Conservation (phyloP, 108 stramenopile genomes). For the Chaetoceros tenuissimus region DNA sequence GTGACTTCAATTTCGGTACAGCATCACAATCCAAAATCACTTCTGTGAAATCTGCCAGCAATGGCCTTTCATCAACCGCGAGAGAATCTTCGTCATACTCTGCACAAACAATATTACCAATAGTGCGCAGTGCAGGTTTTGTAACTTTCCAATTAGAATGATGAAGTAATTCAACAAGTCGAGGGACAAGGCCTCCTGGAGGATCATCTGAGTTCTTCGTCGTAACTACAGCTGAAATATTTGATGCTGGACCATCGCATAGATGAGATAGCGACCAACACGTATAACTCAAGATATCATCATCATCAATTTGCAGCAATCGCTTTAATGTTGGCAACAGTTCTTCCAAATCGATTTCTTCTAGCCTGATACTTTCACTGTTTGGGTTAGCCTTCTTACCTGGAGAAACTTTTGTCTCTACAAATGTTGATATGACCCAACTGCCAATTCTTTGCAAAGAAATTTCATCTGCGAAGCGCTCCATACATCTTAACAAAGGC, state of each 20-base stretch:
- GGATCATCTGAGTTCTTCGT: slow-evolving; percentile 28
- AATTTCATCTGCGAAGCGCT: slow-evolving; percentile 46
- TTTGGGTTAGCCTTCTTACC: slow-evolving; percentile 11
- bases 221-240: slow-evolving; percentile 86
- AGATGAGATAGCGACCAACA: slow-evolving; percentile 93
- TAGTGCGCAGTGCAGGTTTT: slow-evolving; percentile 91
- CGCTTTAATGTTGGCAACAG: slow-evolving; percentile 76
- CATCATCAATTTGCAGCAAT: slow-evolving; percentile 72
- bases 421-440: slow-evolving; percentile 73
- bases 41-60: slow-evolving; percentile 87
- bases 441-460: slow-evolving; percentile 66
- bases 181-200: slow-evolving; percentile 75
- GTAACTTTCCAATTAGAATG: slow-evolving; percentile 87
- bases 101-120: slow-evolving; percentile 96
- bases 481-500: slow-evolving; percentile 58
- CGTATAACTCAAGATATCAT: slow-evolving; percentile 88
- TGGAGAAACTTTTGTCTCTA: slow-evolving; percentile 32
- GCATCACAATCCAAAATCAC: slow-evolving; percentile 87
- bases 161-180: slow-evolving; percentile 83
- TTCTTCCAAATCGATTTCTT: slow-evolving; percentile 72
- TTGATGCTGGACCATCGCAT: slow-evolving; percentile 89
- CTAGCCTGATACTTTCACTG: slow-evolving; percentile 40
- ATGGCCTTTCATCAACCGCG: slow-evolving; percentile 48
- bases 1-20: slow-evolving; percentile 73
- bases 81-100: slow-evolving; percentile 77